phyloP scores from a whole-genome alignment of 108 stramenopile genomes.

The Aurantiochytrium sp. region DNA sequence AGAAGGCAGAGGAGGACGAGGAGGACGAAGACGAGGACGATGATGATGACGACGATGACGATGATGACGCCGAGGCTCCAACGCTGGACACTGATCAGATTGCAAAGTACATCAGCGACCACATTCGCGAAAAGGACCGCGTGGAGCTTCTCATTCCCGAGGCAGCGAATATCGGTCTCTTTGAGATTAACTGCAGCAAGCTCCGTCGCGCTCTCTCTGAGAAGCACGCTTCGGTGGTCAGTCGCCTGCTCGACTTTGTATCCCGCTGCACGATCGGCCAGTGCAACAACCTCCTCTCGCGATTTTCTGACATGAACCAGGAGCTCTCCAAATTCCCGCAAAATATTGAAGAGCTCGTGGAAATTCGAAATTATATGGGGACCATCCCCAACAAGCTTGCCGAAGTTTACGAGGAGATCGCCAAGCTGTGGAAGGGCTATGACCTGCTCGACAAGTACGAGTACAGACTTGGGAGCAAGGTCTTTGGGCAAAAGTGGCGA shows the following conservation, averaged over 20 bases:
- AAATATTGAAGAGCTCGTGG: constrained; percentile 51
- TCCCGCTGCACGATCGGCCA: constrained; percentile 20
- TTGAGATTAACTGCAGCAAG: constrained; percentile 29
- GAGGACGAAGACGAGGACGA: neutral
- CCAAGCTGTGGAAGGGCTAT: constrained; percentile 41
- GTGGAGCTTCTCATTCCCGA: neutral
- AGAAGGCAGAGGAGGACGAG: neutral
- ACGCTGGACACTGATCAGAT: neutral
- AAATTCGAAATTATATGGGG: constrained; percentile 28
- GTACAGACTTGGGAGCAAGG: constrained; percentile 11
- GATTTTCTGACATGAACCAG: constrained; percentile 31
- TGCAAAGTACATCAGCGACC: neutral
- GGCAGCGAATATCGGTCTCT: constrained; percentile 42
- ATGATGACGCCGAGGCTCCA: neutral
- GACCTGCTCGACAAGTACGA: constrained; percentile 35
- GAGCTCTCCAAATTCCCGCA: constrained; percentile 34
- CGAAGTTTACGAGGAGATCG: constrained; percentile 36
- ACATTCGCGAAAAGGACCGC: neutral
- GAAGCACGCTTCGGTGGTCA: constrained; percentile 41
- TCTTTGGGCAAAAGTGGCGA: constrained; percentile 40
- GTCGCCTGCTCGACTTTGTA: constrained; percentile 31
- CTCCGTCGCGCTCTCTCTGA: constrained; percentile 23
- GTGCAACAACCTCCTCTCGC: constrained; percentile 14
- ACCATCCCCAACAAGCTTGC: constrained; percentile 25
- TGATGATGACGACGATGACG: constrained; percentile 4